Evolutionary conservation across 257 asterid genomes (phyloP).

Genomic region (Solanum commersonii): DNA sequence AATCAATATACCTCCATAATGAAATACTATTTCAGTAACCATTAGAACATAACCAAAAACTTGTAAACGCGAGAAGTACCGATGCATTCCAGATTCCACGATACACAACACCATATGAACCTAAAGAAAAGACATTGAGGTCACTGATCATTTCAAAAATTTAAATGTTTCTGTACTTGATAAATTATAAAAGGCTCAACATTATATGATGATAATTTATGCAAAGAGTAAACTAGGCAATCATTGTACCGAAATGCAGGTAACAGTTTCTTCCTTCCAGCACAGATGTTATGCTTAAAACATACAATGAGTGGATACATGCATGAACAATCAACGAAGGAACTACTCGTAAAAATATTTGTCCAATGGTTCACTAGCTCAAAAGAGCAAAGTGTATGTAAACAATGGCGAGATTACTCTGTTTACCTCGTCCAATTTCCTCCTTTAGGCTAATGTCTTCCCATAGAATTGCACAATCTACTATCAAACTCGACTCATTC

Average conservation of each 20-base stretch:
- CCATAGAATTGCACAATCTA: constrained; percentile 42
- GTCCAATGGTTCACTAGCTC: not conserved
- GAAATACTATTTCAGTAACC: not conserved
- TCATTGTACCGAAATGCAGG: not conserved
- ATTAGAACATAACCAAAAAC: not conserved
- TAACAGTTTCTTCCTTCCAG: not conserved
- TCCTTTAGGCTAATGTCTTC: constrained; percentile 52
- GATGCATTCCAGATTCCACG: constrained; percentile 78
- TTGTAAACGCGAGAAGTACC: constrained; percentile 18
- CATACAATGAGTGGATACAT: not conserved
- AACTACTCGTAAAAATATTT: not conserved
- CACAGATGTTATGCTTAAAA: not conserved
- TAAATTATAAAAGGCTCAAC: not conserved
- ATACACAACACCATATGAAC: constrained; percentile 56
- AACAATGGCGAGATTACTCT: not conserved
- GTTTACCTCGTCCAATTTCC: constrained; percentile 62
- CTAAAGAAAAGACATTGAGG: constrained; percentile 22
- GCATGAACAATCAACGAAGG: not conserved
- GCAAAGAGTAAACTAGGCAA: not conserved
- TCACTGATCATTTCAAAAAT: constrained; percentile 1
- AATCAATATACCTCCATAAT: not conserved
- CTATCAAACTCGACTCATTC: constrained; percentile 15
- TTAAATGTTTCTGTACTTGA: not conserved
- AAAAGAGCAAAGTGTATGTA: not conserved
- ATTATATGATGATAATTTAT: not conserved